Evolutionary conservation across 805 yeast genomes (phyloP).

Genomic region (Pichia ethanolica): DNA sequence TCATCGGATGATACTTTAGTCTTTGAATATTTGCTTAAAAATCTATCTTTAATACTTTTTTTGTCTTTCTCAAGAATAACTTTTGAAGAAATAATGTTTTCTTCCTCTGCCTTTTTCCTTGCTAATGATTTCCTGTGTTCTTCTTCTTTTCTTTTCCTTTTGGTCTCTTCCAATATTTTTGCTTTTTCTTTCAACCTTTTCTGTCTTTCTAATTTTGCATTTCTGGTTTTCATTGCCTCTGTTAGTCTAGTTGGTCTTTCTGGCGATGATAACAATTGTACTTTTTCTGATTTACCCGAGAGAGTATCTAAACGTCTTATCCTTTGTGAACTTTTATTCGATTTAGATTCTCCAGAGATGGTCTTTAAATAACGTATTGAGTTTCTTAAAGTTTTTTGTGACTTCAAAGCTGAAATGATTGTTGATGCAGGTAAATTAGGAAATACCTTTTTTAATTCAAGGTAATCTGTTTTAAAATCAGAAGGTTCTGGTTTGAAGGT

Average conservation of each 20-base stretch:
- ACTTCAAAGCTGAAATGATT: slow-evolving; percentile 26
- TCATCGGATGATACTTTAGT: background rate
- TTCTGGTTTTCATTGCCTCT: too few species aligned
- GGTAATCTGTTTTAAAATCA: slow-evolving; percentile 17
- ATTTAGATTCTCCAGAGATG: background rate
- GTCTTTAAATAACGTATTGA: slow-evolving; percentile 24
- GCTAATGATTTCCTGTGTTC: slow-evolving; percentile 3
- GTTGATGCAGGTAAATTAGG: slow-evolving; percentile 26
- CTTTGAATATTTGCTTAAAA: background rate
- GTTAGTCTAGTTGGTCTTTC: background rate
- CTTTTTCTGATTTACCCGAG: slow-evolving; percentile 5
- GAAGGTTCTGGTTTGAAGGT: background rate
- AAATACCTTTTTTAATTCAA: slow-evolving; percentile 25
- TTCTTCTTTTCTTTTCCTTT: background rate
- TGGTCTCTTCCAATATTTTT: slow-evolving; percentile 3
- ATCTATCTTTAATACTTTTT: slow-evolving; percentile 20
- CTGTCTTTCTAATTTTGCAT: background rate
- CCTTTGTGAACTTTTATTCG: background rate
- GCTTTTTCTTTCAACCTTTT: background rate
- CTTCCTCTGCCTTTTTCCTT: slow-evolving; percentile 12
- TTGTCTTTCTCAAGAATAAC: slow-evolving; percentile 15
- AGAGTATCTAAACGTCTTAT: slow-evolving; percentile 5
- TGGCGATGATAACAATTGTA: slow-evolving; percentile 11
- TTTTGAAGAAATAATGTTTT: slow-evolving; percentile 23
- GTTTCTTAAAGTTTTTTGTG: slow-evolving; percentile 26